Conservation (phyloP, 148 eudicot species). For the Amaranthus cruentus region DNA sequence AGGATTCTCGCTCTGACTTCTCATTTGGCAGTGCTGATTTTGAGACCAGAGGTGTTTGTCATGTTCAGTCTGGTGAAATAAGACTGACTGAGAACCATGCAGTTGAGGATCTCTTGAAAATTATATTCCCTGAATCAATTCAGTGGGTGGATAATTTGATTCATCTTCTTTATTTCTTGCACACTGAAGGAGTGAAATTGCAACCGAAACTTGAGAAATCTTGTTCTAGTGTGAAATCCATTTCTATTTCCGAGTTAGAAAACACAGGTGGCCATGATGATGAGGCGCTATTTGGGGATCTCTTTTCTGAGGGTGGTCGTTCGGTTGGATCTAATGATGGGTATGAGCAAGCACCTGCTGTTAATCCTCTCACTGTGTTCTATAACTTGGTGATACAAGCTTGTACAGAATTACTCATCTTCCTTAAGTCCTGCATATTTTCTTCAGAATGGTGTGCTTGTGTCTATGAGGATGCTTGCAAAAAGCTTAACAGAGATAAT, state of each 20-base stretch:
- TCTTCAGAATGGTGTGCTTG: constrained; percentile 63
- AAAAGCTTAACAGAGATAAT: constrained; percentile 49
- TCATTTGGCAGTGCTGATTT: constrained; percentile 27
- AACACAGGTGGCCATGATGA: constrained; percentile 78
- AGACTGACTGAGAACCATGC: constrained; percentile 46
- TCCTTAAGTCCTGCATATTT: constrained; percentile 59
- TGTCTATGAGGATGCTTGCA: constrained; percentile 61
- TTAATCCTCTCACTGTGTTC: constrained; percentile 46
- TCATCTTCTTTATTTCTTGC: constrained; percentile 68
- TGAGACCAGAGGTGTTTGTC: constrained; percentile 38
- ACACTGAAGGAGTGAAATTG: constrained; percentile 79
- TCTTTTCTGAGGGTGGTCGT: constrained; percentile 94
- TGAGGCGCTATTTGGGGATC: constrained; percentile 95
- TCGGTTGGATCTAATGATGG: constrained; percentile 86
- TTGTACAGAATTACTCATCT: constrained; percentile 55
- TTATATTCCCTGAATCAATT: constrained; percentile 56
- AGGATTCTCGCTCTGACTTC: constrained; percentile 31
- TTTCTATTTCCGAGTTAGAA: constrained; percentile 58
- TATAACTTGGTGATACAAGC: constrained; percentile 72
- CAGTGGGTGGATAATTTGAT: constrained; percentile 84
- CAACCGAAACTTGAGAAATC: constrained; percentile 73
- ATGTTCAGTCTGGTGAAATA: constrained; percentile 37
- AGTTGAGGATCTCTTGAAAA: constrained; percentile 51
- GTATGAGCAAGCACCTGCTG: constrained; percentile 54
- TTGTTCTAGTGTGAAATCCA: constrained; percentile 57